These are phyloP conservation scores for Didymellaceae sp. DNA, from an alignment of 2,329 filamentous ascomycete genomes.

Conservation along the genomic window DNA sequence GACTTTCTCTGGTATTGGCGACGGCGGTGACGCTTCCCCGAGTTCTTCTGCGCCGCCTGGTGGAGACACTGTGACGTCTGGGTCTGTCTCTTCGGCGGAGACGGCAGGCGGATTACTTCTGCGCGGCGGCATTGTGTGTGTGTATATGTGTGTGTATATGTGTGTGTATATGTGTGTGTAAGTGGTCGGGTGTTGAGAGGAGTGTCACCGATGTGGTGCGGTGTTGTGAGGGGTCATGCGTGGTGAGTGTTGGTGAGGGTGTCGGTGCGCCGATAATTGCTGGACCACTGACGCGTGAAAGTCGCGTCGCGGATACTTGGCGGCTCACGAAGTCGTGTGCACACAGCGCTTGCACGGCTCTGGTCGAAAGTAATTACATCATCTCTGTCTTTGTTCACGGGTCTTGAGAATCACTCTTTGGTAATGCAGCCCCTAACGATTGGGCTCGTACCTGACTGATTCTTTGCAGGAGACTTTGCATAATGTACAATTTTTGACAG, in stretches of 20 bases:
- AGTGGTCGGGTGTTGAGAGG: neutral
- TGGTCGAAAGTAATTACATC: neutral
- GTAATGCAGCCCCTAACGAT: no score
- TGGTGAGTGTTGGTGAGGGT: constrained; percentile 20
- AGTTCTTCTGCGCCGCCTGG: constrained; percentile 5
- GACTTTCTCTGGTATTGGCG: constrained; percentile 13
- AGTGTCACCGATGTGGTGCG: constrained; percentile 1
- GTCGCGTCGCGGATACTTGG: constrained; percentile 14
- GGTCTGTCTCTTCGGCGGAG: constrained; percentile 46
- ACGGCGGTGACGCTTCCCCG: constrained; percentile 4
- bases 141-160: neutral
- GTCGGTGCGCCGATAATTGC: constrained; percentile 23
- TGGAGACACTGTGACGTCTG: constrained; percentile 1
- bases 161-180: neutral
- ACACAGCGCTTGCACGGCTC: neutral
- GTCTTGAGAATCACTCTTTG: no score
- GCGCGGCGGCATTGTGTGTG: constrained; percentile 53
- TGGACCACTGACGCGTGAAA: constrained; percentile 38
- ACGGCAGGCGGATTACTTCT: constrained; percentile 55
- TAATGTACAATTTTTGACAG: no score
- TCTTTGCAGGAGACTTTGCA: no score
- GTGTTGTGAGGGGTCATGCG: constrained; percentile 13
- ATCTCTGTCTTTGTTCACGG: neutral
- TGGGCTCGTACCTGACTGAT: no score
- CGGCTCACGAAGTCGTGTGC: constrained; percentile 7